These are phyloP conservation scores for Nicotiana benthamiana DNA, from an alignment of 257 asterid species.

Conservation along the genomic window DNA sequence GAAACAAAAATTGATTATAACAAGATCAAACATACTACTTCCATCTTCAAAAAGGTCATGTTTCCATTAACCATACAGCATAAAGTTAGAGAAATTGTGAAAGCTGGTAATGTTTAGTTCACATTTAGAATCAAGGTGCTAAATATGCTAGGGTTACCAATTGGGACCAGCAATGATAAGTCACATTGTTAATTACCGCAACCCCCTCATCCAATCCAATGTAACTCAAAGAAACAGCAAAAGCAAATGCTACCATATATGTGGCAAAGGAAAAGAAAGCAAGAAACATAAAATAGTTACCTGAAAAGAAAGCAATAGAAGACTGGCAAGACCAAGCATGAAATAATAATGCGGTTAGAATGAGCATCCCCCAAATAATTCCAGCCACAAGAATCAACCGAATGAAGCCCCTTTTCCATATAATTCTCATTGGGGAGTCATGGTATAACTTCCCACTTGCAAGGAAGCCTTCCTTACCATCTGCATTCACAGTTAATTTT, in stretches of 20 bases:
- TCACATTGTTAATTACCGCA: not conserved
- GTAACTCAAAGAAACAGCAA: not conserved
- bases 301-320: conserved; percentile 35
- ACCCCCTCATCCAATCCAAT: not conserved
- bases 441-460: conserved; percentile 21
- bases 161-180: not conserved
- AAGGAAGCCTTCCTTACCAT: conserved; percentile 12
- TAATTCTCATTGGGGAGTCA: conserved; percentile 29
- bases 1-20: not conserved
- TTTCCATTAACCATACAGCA: conserved; percentile 4
- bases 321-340: conserved; percentile 49
- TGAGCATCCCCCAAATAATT: conserved; percentile 38
- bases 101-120: not conserved
- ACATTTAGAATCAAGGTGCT: not conserved
- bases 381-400: conserved; percentile 35
- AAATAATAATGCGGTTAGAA: conserved; percentile 29
- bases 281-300: conserved; percentile 5
- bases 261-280: not conserved
- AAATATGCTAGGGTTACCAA: not conserved
- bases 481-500: conserved; percentile 6
- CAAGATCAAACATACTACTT: not conserved
- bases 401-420: conserved; percentile 42
- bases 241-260: not conserved
- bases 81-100: not conserved
- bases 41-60: not conserved